Conservation (phyloP, 2,329 filamentous ascomycete genomes). For the Stagonosporopsis vannaccii region DNA sequence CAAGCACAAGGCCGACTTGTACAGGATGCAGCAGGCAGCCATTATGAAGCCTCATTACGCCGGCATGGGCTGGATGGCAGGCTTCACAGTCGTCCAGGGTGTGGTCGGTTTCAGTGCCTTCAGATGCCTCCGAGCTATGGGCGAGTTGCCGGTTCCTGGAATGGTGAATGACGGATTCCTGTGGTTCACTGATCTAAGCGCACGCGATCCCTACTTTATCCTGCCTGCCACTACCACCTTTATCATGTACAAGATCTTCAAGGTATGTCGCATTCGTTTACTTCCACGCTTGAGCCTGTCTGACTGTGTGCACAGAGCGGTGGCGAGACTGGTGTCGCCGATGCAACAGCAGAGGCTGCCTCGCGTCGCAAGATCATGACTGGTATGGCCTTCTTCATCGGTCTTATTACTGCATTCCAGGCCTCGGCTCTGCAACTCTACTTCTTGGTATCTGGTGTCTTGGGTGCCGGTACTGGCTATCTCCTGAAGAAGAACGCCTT, state of each 20-base stretch:
- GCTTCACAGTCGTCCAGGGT: slow-evolving; percentile 66
- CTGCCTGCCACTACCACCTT: slow-evolving; percentile 70
- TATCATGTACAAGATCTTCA: slow-evolving; percentile 65
- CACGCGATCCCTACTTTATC: slow-evolving; percentile 78
- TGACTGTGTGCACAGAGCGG: slow-evolving; percentile 51
- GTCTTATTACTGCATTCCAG: slow-evolving; percentile 62
- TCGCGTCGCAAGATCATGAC: slow-evolving; percentile 51
- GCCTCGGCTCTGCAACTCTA: slow-evolving; percentile 68
- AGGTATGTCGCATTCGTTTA: slow-evolving; percentile 55
- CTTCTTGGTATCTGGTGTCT: slow-evolving; percentile 59
- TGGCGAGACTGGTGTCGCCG: slow-evolving; percentile 56
- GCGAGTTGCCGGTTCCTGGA: slow-evolving; percentile 78
- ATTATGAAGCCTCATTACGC: slow-evolving; percentile 55
- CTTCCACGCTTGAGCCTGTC: slow-evolving; percentile 17
- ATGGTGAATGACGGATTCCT: slow-evolving; percentile 72
- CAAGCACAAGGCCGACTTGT: slow-evolving; percentile 43
- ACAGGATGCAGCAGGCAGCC: slow-evolving; percentile 56
- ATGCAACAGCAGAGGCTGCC: slow-evolving; percentile 15
- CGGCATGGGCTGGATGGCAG: slow-evolving; percentile 49
- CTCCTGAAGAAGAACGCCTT: slow-evolving; percentile 49
- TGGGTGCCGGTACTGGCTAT: slow-evolving; percentile 51
- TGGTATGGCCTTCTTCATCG: slow-evolving; percentile 61
- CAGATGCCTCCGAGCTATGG: slow-evolving; percentile 77
- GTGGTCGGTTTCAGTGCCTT: slow-evolving; percentile 84
- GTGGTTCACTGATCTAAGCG: slow-evolving; percentile 82